A percentile compares a stretch with the other conserved stretches of the same genome.
These are phyloP conservation scores for Plenodomus tracheiphilus DNA, from an alignment of 2,329 filamentous ascomycete genomes.

Conservation along the genomic window DNA sequence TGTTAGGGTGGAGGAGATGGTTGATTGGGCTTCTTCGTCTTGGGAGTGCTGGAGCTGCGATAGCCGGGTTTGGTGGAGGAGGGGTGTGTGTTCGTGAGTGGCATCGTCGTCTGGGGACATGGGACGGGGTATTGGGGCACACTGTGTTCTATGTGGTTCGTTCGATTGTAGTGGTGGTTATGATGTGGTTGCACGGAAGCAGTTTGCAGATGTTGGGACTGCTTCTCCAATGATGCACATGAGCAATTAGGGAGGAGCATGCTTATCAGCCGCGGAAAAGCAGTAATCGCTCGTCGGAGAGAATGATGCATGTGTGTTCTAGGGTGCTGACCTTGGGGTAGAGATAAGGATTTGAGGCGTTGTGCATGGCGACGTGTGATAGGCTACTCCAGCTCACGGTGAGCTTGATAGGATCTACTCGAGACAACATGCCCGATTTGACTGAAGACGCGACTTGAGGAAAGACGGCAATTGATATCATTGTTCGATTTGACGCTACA, in stretches of 20 bases:
- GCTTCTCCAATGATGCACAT: constrained; percentile 9
- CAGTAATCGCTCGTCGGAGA: background rate
- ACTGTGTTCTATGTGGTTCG: no score
- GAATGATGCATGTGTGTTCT: background rate
- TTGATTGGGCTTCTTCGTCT: constrained; percentile 48
- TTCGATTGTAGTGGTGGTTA: no score
- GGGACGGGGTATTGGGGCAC: no score
- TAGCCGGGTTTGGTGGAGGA: constrained; percentile 38
- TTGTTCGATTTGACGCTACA: background rate
- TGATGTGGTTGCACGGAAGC: background rate
- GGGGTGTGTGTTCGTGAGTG: constrained; percentile 39
- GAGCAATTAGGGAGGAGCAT: constrained; percentile 3
- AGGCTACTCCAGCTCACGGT: constrained; percentile 8
- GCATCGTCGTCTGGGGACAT: constrained; percentile 31
- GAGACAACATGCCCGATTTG: background rate
- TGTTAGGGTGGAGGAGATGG: constrained; percentile 50
- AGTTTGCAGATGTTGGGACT: background rate
- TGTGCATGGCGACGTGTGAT: constrained; percentile 2
- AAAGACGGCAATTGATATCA: background rate
- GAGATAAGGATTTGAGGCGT: constrained; percentile 22
- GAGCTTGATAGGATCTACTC: background rate
- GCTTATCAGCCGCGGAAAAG: constrained; percentile 17
- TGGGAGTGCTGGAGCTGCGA: constrained; percentile 43
- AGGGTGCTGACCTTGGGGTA: background rate
- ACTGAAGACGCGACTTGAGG: background rate